phyloP scores from a whole-genome alignment of 2,329 filamentous ascomycete genomes.

The Aureobasidium sp. region DNA sequence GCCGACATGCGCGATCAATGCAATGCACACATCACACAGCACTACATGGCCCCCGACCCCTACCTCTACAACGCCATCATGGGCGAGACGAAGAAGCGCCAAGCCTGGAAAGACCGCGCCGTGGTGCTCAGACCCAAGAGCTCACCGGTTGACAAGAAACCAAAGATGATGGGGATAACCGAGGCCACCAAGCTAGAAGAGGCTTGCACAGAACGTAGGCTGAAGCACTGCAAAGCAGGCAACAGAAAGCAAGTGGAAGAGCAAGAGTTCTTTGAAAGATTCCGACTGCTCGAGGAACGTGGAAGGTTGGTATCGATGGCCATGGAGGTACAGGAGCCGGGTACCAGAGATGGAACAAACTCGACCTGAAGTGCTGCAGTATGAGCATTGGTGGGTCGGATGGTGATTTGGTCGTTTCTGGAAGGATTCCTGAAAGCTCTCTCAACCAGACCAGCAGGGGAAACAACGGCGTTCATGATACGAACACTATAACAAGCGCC shows the following conservation, averaged over 20 bases:
- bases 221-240: neutral
- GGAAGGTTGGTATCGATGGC: neutral
- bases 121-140: too few species aligned
- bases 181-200: neutral
- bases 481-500: too few species aligned
- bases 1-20: neutral
- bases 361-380: neutral
- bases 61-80: neutral
- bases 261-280: neutral
- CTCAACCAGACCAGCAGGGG: too few species aligned
- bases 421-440: too few species aligned
- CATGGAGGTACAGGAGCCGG: neutral
- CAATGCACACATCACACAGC: neutral
- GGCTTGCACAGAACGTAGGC: neutral
- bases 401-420: neutral
- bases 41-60: neutral
- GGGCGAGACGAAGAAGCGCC: neutral
- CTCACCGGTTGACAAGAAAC: neutral
- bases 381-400: too few species aligned
- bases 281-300: neutral
- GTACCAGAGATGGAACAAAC: neutral
- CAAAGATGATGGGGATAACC: neutral
- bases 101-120: neutral
- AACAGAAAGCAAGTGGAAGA: neutral
- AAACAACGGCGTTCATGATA: too few species aligned